phyloP scores from a whole-genome alignment of 2,329 filamentous ascomycete genomes.

The Pseudocercospora ulei region DNA sequence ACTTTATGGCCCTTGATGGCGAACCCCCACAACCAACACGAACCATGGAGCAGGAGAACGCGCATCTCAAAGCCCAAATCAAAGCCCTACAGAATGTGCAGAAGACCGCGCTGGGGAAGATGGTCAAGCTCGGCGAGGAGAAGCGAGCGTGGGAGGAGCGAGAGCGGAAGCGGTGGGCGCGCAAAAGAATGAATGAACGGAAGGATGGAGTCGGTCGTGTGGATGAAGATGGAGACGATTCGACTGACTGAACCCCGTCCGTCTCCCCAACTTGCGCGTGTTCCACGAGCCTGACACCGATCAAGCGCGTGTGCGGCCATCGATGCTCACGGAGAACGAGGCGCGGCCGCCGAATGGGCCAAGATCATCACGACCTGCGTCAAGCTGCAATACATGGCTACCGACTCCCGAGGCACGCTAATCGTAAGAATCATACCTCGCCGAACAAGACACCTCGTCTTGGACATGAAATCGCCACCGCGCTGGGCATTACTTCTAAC shows the following conservation, averaged over 20 bases:
- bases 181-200: constrained; percentile 2
- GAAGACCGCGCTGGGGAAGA: constrained; percentile 39
- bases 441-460: not conserved
- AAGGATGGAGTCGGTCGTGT: constrained; percentile 11
- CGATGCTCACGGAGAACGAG: too few species aligned
- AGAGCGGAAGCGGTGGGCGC: constrained; percentile 25
- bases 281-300: not conserved
- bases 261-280: not conserved
- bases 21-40: constrained; percentile 4
- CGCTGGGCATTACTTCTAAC: constrained; percentile 4
- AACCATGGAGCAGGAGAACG: constrained; percentile 27
- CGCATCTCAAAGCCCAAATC: constrained; percentile 34
- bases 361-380: constrained; percentile 1
- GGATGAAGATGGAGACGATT: constrained; percentile 16
- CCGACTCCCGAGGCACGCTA: constrained; percentile 5
- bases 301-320: too few species aligned
- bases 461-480: not conserved
- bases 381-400: constrained; percentile 1
- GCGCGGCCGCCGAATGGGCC: not conserved
- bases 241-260: constrained; percentile 12
- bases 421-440: constrained; percentile 1
- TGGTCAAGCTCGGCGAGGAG: constrained; percentile 39
- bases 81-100: constrained; percentile 41
- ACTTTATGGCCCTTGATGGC: constrained; percentile 36
- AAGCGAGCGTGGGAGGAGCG: constrained; percentile 33